Evolutionary conservation across 2,329 filamentous ascomycete species (phyloP), one percentile per base, ranked within the genome.

Genomic region (Periconia macrospinosa): DNA sequence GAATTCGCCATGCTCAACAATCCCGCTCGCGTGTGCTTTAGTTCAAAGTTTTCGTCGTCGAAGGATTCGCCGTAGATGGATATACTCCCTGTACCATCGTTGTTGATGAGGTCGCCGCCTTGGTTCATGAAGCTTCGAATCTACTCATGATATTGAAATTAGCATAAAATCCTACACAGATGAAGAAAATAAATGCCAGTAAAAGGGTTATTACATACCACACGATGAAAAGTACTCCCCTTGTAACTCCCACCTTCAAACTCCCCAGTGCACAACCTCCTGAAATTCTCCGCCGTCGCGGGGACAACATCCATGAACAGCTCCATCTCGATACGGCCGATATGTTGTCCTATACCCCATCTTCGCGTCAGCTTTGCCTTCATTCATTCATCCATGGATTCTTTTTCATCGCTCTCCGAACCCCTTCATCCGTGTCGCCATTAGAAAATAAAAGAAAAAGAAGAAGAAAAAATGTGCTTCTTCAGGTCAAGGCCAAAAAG

Each of bases 21-120:
- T 20, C 91, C 86, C 58, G 88, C 86, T 73, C 96, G 96, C 27
- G 92, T 96, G 78, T 93, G 96, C 70, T 92, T 93, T 58, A 97
- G 79, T 19, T 92, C 83, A 61, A 87, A 90, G 72, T 96, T 92
- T 59, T 96, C 87, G 69, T 97, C 92, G 77, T 96, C 92, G 42
- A 86, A 84, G 64, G 93, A 89, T 50, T 86, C 86, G 69, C 90
- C 87, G 77, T 94, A 93, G 58, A 95, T 95, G 15, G 86, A 90
- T 65, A 92, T 89, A 47, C 92, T 92, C 50, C 92, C 92, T 62
- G 89, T 86, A 14, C 92, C 92, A 0, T 91, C 95, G 18, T 91
- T 90, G 1, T 91, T 95, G 0, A 92, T 92, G n/a, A 52, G 42
- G 67, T 97, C 92, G 50, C 92, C 92, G 27, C 92, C 92, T 70